Evolutionary conservation across 495 filamentous ascomycete species (phyloP), one percentile per base, ranked within the genome.

Genomic region (Niebla homalea): DNA sequence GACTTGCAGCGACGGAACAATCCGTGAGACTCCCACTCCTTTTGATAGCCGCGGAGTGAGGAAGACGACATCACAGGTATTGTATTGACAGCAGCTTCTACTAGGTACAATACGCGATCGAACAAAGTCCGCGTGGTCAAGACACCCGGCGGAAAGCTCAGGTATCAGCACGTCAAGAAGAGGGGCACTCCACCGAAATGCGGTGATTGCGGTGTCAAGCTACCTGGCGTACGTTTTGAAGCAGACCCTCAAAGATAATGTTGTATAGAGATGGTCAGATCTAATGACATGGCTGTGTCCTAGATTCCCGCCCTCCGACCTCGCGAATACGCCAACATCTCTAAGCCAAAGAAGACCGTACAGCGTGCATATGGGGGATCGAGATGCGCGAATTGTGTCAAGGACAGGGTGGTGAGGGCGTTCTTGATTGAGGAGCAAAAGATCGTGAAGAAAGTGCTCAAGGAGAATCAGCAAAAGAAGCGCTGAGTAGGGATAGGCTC

Each of bases 381-480:
- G 56, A 83, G 92, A 73, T 99, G 92, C 77, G 86, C 86, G 60
- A 94, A 89, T 76, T 99, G 92, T 70, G 92, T 97, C 62, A 90
- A 90, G 74, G 93, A 99, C 77, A 79, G 92, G 58, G 80, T 99
- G 58, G 85, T 94, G 50, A 85, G 93, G 56, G 93, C 92, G 41
- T 97, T 96, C 82, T 74, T 97, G 74, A 96, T 97, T 59, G 92
- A 97, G 78, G 92, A 99, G 80, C 92, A 99, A 78, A 97, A 97
- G 87, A 96, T 99, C 61, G 93, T 99, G 72, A 97, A 99, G 87
- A 97, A 97, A 85, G 92, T 97, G 62, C 80, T 94, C 70, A 90
- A 93, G 81, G 88, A 95, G 75, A 84, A 74, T 57, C 85, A 89
- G 75, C 71, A 77, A 68, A 94, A 93, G 85, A 85, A 85, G 74